Base-by-base conservation (phyloP, 2,329 filamentous ascomycete genomes). In the Trichoderma sp. region DNA sequence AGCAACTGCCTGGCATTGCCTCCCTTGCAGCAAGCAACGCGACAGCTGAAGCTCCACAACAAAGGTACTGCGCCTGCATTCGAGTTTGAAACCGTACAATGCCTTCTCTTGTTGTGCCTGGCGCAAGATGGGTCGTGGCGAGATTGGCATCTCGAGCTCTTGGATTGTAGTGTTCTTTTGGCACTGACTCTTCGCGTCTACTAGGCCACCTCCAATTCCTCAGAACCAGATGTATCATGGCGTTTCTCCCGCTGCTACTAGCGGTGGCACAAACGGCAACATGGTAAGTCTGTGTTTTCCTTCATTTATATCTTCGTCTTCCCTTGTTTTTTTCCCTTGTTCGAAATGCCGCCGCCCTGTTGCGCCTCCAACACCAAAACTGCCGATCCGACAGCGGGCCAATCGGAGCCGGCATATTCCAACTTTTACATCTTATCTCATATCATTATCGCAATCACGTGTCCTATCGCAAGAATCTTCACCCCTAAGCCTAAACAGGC, bases 1-100 rank as follows among this genome's bases (percentile, higher is more conserved):
- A 82, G 17, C 85, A 87, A 55, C 78, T 87, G 50, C 82, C 85
- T 9, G 82, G 81, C 39, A 83, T 87, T 36, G 81, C 84, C 13
- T 80, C 84, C 4, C 79, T 87, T 59, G 84, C 84, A 47, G 79
- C 83, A 30, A 82, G 79, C 57, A 81, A 79, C 73, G 80, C 80
- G 32, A 78, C 81, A 20, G 58, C 80, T 12, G 81, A 78, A 74
- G 82, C 85, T 68, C 82, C 84, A 57, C 85, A 86, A 74, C 73
- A 82, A 74, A 71, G 70, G 70, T 71, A 71, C 55, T 67, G 8
- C 47, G 58, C 61, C 28, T 53, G 43, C 55, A 68, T 71, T 53
- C 36, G 9, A 11, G 0, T n/a, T 43, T 53, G 59, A 65, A 36
- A 50, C 55, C n/a, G 20, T 20, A 53, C 36, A 47, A 59, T 50